These are phyloP conservation scores for Trichoderma virens DNA, from an alignment of 495 filamentous ascomycete species.

Conservation along the genomic window DNA sequence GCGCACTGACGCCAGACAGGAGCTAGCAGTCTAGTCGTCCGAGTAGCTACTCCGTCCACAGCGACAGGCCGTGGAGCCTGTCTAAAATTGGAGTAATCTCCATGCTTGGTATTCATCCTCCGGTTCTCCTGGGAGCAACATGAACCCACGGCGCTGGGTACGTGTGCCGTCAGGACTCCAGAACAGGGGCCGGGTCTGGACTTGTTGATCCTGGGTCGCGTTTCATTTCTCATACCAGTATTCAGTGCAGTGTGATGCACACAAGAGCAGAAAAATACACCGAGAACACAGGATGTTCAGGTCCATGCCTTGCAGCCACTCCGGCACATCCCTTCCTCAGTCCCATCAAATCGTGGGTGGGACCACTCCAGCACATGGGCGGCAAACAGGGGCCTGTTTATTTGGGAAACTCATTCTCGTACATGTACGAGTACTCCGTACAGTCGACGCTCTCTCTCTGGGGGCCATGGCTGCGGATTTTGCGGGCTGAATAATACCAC, in stretches of 20 bases:
- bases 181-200: not conserved
- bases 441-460: not conserved
- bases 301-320: not conserved
- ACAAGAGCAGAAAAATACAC: too few species aligned
- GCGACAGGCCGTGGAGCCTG: not conserved
- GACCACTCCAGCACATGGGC: not conserved
- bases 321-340: slow-evolving; percentile 1
- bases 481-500: not conserved
- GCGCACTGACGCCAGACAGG: not conserved
- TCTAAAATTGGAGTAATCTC: slow-evolving; percentile 10
- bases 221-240: not conserved
- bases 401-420: not conserved
- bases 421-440: not conserved
- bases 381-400: not conserved
- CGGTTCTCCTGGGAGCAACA: not conserved
- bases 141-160: not conserved
- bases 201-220: not conserved
- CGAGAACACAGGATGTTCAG: too few species aligned
- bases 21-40: not conserved
- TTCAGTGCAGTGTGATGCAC: not conserved
- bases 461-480: not conserved
- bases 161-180: not conserved
- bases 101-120: not conserved
- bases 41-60: not conserved
- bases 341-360: not conserved